Evolutionary conservation across 805 yeast genomes (phyloP), one percentile per base, ranked within the genome.

Genomic region (Teunomyces barrocoloradensis): DNA sequence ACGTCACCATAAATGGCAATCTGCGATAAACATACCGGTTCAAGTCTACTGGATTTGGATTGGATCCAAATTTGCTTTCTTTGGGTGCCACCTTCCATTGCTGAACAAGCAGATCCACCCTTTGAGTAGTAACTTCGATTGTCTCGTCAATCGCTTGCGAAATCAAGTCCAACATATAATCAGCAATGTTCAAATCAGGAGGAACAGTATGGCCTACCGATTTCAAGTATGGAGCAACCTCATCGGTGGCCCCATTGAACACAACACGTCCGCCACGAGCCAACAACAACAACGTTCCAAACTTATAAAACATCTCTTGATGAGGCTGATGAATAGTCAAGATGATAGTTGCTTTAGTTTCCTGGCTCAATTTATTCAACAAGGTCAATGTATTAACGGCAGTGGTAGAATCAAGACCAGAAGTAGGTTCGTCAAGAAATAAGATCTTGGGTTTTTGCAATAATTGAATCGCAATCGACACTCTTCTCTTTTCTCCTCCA

Each of bases 271-370:
- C 91, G 36, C 91, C 88, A 61, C 82, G 83, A 0, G 90, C 87
- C 20, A 89, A 68, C 35, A 89, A 65, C 32, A 88, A 65, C n/a
- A 89, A 74, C 12, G 85, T 78, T 4, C 89, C 92, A 69, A 89
- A 87, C 47, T 68, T 68, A 13, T 73, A 63, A 57, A 86, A 82
- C 53, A 87, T 66, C 49, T 80, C 86, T 27, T 80, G 78, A 53
- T 88, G 79, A 1, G 96, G 96, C 58, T 89, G 96, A 63, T 89
- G 96, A 44, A 89, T 87, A 0, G 96, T 88, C 45, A 84, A 63
- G 53, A 79, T 68, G 20, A 89, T 77, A 6, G 89, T 75, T 0
- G 96, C 87, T 10, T 83, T 80, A 5, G 84, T 81, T 27, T 74
- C 77, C 2, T 51, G 58, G 2, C 89, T 80, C 32, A 89, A 64